Percentiles rank a stretch among this genome's conserved stretches.
phyloP scores from a whole-genome alignment of 768 basidiomycete genomes.

The Amanita molliuscula region DNA sequence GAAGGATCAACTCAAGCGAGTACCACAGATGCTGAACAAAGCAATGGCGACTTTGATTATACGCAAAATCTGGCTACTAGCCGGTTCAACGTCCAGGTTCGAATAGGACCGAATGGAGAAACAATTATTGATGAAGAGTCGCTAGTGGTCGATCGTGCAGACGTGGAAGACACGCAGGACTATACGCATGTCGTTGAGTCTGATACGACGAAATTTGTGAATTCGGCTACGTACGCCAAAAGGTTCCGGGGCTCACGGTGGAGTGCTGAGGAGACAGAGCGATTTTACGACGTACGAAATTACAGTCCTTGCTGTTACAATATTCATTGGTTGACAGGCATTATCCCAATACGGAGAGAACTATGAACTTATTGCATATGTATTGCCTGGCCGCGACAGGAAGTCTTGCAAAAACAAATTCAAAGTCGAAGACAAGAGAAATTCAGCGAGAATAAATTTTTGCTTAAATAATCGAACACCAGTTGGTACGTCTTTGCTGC shows the following conservation, averaged over 20 bases:
- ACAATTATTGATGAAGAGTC: constrained; percentile 83
- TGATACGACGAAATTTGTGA: constrained; percentile 78
- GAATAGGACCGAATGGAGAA: constrained; percentile 81
- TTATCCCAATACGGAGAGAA: constrained; percentile 85
- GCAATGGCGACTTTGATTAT: constrained; percentile 62
- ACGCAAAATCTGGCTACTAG: constrained; percentile 52
- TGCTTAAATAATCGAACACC: constrained; percentile 69
- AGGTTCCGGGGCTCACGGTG: constrained; percentile 77
- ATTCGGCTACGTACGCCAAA: constrained; percentile 73
- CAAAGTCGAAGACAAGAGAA: constrained; percentile 79
- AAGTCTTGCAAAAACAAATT: constrained; percentile 92
- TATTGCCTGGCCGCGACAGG: constrained; percentile 76
- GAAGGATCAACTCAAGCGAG: not conserved
- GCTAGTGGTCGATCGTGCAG: constrained; percentile 67
- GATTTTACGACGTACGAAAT: constrained; percentile 69
- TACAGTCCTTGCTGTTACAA: constrained; percentile 2
- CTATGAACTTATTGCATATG: constrained; percentile 83
- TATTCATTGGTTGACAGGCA: constrained; percentile 42
- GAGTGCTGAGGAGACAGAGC: constrained; percentile 83
- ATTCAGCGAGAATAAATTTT: constrained; percentile 63
- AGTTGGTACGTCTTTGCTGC: constrained; percentile 44
- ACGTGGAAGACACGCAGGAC: constrained; percentile 53
- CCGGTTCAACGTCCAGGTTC: constrained; percentile 76
- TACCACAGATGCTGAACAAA: constrained; percentile 27
- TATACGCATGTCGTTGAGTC: constrained; percentile 78